A percentile compares a stretch with the other conserved stretches of the same genome.
Evolutionary conservation across 2,329 filamentous ascomycete genomes (phyloP).

Genomic region (Colletotrichum sp.): DNA sequence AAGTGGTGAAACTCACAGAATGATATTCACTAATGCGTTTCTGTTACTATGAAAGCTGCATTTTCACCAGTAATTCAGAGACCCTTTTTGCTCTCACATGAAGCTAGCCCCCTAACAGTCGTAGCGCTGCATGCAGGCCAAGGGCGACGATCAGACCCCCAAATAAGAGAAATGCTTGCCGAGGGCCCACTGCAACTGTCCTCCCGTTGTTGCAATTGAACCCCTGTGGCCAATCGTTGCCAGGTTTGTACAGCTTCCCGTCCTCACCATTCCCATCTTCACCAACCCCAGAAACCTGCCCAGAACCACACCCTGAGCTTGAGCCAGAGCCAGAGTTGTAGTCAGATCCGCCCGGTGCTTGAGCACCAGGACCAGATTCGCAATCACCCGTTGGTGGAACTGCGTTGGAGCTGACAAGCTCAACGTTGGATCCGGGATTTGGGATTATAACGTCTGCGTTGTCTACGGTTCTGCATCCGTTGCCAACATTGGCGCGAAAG

Average conservation of each 20-base stretch:
- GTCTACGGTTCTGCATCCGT: conserved; percentile 57
- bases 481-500: conserved; percentile 68
- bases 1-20: not conserved
- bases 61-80: not conserved
- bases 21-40: accelerated
- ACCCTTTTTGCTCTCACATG: not conserved
- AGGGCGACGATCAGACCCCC: not conserved
- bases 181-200: not conserved
- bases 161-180: not conserved
- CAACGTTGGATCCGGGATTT: conserved; percentile 60
- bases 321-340: not conserved
- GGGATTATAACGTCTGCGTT: conserved; percentile 64
- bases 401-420: conserved; percentile 25
- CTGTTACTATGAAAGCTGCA: not conserved
- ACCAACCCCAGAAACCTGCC: not conserved
- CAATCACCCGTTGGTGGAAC: not conserved
- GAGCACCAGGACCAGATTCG: not conserved
- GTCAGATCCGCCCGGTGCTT: not conserved
- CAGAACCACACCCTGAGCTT: not conserved
- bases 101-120: not conserved
- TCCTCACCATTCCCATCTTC: not conserved
- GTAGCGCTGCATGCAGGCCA: not conserved
- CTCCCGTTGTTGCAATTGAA: not conserved
- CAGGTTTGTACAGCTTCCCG: not conserved
- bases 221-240: not conserved